Evolutionary conservation across 805 yeast genomes (phyloP).

Genomic region (Myxozyma sirexii): DNA sequence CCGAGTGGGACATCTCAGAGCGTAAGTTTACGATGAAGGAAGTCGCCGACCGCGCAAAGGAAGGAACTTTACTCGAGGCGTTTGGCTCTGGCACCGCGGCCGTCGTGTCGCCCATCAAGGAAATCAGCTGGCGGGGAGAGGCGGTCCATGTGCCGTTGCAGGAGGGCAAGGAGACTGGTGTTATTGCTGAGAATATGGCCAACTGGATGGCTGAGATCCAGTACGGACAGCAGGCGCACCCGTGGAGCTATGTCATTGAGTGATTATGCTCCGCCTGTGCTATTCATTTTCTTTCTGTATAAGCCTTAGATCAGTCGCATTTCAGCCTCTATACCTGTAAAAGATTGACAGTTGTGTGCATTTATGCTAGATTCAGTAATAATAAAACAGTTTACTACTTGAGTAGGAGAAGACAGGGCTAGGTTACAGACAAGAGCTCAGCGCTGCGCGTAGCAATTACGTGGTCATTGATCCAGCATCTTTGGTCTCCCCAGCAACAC

Average conservation of each 20-base stretch:
- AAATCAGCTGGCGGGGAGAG: constrained; percentile 76
- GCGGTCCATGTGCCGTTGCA: constrained; percentile 77
- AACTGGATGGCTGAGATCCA: constrained; percentile 88
- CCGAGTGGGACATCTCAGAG: constrained; percentile 82
- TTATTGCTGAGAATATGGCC: constrained; percentile 73
- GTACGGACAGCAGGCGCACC: constrained; percentile 72
- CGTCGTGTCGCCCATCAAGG: constrained; percentile 89
- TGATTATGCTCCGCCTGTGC: background rate
- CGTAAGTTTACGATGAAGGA: constrained; percentile 82
- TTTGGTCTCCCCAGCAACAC: background rate
- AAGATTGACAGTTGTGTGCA: background rate
- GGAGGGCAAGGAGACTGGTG: constrained; percentile 77
- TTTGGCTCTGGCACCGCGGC: constrained; percentile 99
- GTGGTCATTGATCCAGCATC: background rate
- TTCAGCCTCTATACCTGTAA: background rate
- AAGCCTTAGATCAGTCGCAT: background rate
- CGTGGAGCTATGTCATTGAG: constrained; percentile 41
- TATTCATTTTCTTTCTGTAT: background rate
- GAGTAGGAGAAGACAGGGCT: background rate
- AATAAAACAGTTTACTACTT: background rate
- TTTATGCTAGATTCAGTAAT: background rate
- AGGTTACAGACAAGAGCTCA: background rate
- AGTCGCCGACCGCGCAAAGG: constrained; percentile 71
- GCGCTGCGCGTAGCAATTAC: background rate
- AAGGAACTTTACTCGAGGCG: constrained; percentile 88